A percentile compares a stretch with the other conserved stretches of the same genome.
Conservation (phyloP, 2,329 filamentous ascomycete genomes). For the Aspergillus fischeri region DNA sequence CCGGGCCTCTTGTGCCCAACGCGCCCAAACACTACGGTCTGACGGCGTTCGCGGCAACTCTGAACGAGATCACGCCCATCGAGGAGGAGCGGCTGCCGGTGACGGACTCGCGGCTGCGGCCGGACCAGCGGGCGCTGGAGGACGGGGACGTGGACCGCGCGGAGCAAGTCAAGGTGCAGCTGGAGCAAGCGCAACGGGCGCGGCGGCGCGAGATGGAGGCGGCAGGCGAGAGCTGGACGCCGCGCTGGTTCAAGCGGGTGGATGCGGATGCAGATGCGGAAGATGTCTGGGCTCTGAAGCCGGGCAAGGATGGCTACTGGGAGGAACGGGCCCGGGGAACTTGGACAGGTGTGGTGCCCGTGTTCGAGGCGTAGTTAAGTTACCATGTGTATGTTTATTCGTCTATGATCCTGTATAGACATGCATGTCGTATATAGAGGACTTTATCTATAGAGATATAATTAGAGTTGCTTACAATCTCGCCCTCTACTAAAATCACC, state of each 20-base stretch:
- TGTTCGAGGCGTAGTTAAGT: conserved; percentile 44
- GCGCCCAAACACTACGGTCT: conserved; percentile 79
- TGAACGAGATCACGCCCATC: conserved; percentile 83
- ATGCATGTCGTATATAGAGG: neutral
- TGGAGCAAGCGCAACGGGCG: conserved; percentile 81
- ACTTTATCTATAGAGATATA: neutral
- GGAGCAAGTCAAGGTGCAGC: conserved; percentile 72
- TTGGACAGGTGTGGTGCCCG: conserved; percentile 59
- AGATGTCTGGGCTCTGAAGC: conserved; percentile 65
- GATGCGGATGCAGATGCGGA: conserved; percentile 40
- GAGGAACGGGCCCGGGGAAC: conserved; percentile 68
- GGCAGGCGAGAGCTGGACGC: conserved; percentile 65
- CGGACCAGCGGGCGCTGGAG: conserved; percentile 84
- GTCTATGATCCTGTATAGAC: neutral
- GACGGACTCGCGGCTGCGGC: conserved; percentile 78
- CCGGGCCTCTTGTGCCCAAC: conserved; percentile 72
- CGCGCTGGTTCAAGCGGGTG: conserved; percentile 79
- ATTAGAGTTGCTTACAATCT: neutral
- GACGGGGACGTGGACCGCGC: conserved; percentile 76
- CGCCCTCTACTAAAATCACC: neutral
- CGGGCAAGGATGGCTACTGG: conserved; percentile 89
- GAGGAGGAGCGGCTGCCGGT: conserved; percentile 71
- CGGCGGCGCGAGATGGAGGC: conserved; percentile 73
- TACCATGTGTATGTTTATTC: neutral
- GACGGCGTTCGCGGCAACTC: conserved; percentile 75